Conservation (phyloP, 139 green algal genomes). For the Auxenochlorella protothecoides region DNA sequence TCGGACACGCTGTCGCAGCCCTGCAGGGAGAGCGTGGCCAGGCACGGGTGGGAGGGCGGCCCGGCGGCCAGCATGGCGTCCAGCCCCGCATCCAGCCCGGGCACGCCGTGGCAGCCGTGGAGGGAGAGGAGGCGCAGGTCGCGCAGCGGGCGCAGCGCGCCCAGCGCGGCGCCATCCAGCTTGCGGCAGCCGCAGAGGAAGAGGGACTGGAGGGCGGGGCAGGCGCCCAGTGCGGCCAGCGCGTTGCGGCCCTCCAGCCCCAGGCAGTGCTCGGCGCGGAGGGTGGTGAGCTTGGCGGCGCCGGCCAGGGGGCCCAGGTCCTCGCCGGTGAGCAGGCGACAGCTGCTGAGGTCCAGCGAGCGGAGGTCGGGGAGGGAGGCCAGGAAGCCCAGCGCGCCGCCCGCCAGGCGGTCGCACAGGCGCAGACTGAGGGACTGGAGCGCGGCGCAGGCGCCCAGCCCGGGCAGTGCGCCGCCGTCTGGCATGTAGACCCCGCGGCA, state of each 20-base stretch:
- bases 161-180: slow-evolving; percentile 14
- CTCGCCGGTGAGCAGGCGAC: slow-evolving; percentile 17
- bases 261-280: slow-evolving; percentile 33
- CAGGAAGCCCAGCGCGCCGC: slow-evolving; percentile 13
- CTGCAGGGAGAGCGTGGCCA: slow-evolving; percentile 11
- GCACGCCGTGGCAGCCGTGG: slow-evolving; percentile 16
- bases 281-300: slow-evolving; percentile 7
- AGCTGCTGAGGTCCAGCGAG: slow-evolving; percentile 32
- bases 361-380: slow-evolving; percentile 5
- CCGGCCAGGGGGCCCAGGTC: slow-evolving; percentile 15
- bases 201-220: slow-evolving; percentile 2
- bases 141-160: neutral
- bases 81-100: slow-evolving; percentile 15
- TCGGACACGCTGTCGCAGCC: slow-evolving; percentile 32
- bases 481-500: too few relatives aligned
- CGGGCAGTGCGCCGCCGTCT: slow-evolving; percentile 4
- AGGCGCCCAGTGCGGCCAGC: slow-evolving; percentile 5
- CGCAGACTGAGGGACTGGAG: slow-evolving; percentile 25
- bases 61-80: neutral
- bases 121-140: slow-evolving; percentile 11
- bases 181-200: slow-evolving; percentile 17
- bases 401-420: slow-evolving; percentile 30
- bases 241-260: slow-evolving; percentile 9
- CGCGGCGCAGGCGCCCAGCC: slow-evolving; percentile 9
- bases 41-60: neutral